Evolutionary conservation across 2,329 filamentous ascomycete species (phyloP), one percentile per base, ranked within the genome.

Genomic region (Blumeria hordei): DNA sequence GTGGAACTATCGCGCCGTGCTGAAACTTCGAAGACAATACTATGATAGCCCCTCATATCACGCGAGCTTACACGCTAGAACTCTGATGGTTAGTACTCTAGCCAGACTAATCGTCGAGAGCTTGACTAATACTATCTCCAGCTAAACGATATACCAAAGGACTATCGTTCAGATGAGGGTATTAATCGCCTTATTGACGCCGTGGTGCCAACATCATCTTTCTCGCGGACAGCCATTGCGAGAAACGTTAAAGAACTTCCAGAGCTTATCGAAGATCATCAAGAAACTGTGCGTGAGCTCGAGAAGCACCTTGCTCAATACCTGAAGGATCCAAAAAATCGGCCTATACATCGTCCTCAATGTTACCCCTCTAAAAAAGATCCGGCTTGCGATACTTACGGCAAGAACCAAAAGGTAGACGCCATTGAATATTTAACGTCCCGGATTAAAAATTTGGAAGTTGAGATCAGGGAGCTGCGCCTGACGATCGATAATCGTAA

Each of bases 181-280:
- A 81, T 98, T 55, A 76, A 87, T 35, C 78, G 83, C 57, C 76
- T 98, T 57, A 85, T 88, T 33, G 88, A 95, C 59, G 72, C 80
- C 57, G 75, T 92, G 41, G 85, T 82, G 32, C 85, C 85, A 1
- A 85, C 81, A 28, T 83, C 84, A 10, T 84, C 83, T 10, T 78
- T 88, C 55, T 85, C 88, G 2, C 76, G 84, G 58, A 86, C 83
- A 18, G 82, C 85, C 10, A 82, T 96, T 62, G 88, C 87, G 28
- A 80, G 92, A 59, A 95, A 96, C 62, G 88, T 95, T 58, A 94
- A 90, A 67, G 81, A 90, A 41, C 73, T 98, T 11, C 92, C 92
- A 10, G 74, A 83, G 16, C 71, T 96, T 56, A 92, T 98, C 58
- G 78, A 83, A 57, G 76, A 93, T 64, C 88, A 98, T 64, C 81